Conservation (phyloP, 2,329 filamentous ascomycete species). For the Verticillium zaregamsianum region DNA sequence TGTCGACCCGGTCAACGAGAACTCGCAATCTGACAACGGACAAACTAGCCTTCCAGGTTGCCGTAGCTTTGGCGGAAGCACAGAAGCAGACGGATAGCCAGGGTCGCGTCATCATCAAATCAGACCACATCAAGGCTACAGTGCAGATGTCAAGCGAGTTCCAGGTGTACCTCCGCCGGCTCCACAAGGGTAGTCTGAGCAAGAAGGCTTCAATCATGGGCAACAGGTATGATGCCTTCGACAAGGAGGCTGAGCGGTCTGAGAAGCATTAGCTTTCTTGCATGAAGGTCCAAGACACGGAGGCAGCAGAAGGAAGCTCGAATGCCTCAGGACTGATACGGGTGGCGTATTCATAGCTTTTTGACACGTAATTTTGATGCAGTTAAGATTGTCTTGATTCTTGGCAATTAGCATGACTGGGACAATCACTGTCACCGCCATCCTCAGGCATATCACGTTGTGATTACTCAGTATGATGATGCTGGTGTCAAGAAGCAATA, state of each 20-base stretch:
- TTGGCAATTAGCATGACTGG: too few relatives aligned
- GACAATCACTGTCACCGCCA: too few relatives aligned
- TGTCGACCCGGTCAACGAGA: not conserved
- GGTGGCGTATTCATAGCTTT: too few relatives aligned
- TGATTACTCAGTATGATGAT: too few relatives aligned
- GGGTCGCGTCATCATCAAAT: constrained; percentile 12
- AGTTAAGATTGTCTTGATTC: too few relatives aligned
- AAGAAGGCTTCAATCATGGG: not conserved
- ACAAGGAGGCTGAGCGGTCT: not conserved
- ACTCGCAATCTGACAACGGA: too few relatives aligned
- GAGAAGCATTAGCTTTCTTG: not conserved
- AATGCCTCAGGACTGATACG: too few relatives aligned
- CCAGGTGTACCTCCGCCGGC: constrained; percentile 13
- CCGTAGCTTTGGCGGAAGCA: constrained; percentile 23
- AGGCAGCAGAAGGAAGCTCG: too few relatives aligned
- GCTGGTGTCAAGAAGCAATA: not conserved
- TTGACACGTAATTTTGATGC: too few relatives aligned
- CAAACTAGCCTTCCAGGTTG: constrained; percentile 23
- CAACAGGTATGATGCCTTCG: constrained; percentile 1
- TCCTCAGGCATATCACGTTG: too few relatives aligned
- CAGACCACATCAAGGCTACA: constrained; percentile 17
- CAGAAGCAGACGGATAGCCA: constrained; percentile 12
- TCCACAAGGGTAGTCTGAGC: not conserved
- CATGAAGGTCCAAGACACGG: not conserved
- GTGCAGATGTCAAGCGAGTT: constrained; percentile 18